phyloP scores from a whole-genome alignment of 129 eudicot species.

The Glebionis coronaria region DNA sequence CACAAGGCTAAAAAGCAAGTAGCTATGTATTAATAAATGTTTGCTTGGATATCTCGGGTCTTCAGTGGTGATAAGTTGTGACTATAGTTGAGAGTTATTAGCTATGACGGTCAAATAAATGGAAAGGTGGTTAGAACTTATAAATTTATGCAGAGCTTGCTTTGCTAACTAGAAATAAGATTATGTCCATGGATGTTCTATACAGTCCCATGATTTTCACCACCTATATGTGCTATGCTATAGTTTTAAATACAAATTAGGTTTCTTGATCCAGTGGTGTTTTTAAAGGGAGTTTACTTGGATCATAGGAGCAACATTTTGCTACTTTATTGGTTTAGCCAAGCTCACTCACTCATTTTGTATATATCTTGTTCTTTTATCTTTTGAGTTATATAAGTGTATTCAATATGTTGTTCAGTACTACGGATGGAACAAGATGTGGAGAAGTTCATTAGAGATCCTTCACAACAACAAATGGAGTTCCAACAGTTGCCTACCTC shows the following conservation, averaged over 20 bases:
- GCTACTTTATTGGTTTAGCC: not conserved
- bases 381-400: not conserved
- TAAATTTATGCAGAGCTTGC: not conserved
- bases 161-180: no score
- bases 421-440: constrained; percentile 96
- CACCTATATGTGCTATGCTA: not conserved
- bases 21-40: not conserved
- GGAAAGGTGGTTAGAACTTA: not conserved
- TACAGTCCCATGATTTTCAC: no score
- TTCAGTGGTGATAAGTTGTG: not conserved
- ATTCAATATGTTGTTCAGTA: constrained; percentile 45
- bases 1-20: not conserved
- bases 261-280: no score
- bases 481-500: constrained; percentile 98
- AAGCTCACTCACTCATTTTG: not conserved
- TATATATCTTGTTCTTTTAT: not conserved
- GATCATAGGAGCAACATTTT: not conserved
- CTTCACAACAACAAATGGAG: constrained; percentile 85
- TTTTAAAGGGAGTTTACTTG: no score
- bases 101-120: not conserved
- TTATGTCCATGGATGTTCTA: no score
- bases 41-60: not conserved
- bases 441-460: constrained; percentile 87
- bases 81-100: not conserved
- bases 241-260: not conserved